Conservation (phyloP, 129 eudicot genomes). For the Erigeron canadensis region DNA sequence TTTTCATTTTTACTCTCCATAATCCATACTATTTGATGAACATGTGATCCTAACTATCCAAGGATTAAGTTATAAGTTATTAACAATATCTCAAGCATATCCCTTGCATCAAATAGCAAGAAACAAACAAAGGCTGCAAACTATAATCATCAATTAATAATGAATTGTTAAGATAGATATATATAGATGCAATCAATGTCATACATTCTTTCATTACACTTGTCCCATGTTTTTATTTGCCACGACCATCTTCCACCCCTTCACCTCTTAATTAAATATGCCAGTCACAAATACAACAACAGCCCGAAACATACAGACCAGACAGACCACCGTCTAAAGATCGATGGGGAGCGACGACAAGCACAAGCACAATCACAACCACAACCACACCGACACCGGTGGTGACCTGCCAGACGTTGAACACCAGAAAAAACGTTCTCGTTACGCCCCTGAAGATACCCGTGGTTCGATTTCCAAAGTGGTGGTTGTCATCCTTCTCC, state of each 20-base stretch:
- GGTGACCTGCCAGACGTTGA: neutral
- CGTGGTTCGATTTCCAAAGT: neutral
- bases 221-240: slow-evolving; percentile 5
- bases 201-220: neutral
- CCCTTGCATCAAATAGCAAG: no score
- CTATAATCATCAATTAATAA: no score
- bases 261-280: neutral
- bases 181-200: neutral
- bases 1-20: no score
- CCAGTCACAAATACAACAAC: neutral
- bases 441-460: neutral
- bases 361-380: no score
- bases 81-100: no score
- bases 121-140: no score
- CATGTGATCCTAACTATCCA: no score
- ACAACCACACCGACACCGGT: neutral
- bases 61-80: no score
- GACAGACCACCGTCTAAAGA: neutral
- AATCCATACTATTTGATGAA: no score
- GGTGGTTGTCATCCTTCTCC: neutral
- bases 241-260: neutral
- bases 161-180: neutral
- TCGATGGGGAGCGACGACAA: neutral
- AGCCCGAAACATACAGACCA: neutral
- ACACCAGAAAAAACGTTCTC: neutral